These are phyloP conservation scores for Nothophytophthora sp. DNA, from an alignment of 352 stramenopile genomes.

Conservation along the genomic window DNA sequence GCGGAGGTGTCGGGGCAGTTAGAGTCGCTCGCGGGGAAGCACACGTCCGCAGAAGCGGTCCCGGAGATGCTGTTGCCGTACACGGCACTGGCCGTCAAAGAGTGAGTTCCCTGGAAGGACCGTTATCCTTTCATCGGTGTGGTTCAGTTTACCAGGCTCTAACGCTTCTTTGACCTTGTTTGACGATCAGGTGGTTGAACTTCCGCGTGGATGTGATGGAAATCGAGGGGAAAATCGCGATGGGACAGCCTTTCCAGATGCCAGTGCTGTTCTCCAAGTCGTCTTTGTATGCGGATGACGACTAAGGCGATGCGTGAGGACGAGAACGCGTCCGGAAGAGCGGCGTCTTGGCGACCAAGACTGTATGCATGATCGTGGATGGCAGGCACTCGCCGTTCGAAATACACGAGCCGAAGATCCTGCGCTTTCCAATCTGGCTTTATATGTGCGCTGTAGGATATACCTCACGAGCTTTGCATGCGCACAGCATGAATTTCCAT, in stretches of 20 bases:
- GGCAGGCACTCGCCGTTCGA: no score
- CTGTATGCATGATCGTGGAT: no score
- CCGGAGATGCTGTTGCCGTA: constrained; percentile 73
- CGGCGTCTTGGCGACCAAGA: no score
- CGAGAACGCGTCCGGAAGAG: no score
- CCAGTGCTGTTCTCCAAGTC: constrained; percentile 87
- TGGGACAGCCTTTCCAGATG: constrained; percentile 78
- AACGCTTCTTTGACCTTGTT: no score
- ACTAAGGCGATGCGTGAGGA: no score
- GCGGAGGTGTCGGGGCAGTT: constrained; percentile 74
- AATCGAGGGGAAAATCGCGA: constrained; percentile 82
- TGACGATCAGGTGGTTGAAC: constrained; percentile 87
- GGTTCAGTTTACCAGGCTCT: background rate
- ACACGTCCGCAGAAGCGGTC: constrained; percentile 67
- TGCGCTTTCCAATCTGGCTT: no score
- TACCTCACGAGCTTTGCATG: no score
- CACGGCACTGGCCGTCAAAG: constrained; percentile 84
- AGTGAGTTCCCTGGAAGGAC: constrained; percentile 52
- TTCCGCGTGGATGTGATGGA: constrained; percentile 86
- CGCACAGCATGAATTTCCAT: no score
- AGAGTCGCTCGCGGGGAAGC: constrained; percentile 81
- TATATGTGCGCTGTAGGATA: no score
- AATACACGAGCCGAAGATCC: no score
- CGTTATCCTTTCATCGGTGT: no score
- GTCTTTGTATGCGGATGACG: constrained; percentile 84